Conservation (phyloP, 768 basidiomycete species). For the Scleroderma bovista region DNA sequence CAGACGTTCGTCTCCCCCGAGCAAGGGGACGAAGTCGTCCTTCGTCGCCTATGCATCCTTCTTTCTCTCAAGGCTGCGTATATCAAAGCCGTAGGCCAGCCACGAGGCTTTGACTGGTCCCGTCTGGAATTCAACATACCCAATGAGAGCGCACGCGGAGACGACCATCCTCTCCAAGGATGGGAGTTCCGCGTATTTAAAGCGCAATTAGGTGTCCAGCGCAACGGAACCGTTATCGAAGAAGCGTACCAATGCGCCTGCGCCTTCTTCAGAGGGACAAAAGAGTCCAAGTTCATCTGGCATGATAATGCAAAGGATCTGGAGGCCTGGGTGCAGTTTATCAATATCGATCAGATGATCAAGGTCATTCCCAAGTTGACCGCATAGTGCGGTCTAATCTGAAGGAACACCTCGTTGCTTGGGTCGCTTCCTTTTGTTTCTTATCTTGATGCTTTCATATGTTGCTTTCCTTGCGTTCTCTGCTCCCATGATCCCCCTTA, state of each 20-base stretch:
- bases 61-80: slow-evolving; percentile 79
- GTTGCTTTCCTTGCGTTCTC: neutral
- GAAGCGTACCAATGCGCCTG: slow-evolving; percentile 74
- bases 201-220: slow-evolving; percentile 63
- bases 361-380: slow-evolving; percentile 72
- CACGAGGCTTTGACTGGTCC: slow-evolving; percentile 73
- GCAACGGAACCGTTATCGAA: slow-evolving; percentile 45
- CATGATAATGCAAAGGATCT: slow-evolving; percentile 61
- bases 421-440: neutral
- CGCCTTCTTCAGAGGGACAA: slow-evolving; percentile 68
- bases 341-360: slow-evolving; percentile 76
- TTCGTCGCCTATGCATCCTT: slow-evolving; percentile 72
- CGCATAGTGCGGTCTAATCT: slow-evolving; percentile 29
- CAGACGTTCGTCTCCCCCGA: slow-evolving; percentile 46
- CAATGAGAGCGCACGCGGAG: slow-evolving; percentile 54
- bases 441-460: neutral
- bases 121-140: slow-evolving; percentile 79
- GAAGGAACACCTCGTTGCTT: too few species aligned
- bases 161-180: slow-evolving; percentile 62
- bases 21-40: slow-evolving; percentile 54
- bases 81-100: slow-evolving; percentile 79
- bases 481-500: too few species aligned
- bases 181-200: slow-evolving; percentile 87
- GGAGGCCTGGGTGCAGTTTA: slow-evolving; percentile 79
- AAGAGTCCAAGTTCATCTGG: slow-evolving; percentile 66